phyloP scores from a whole-genome alignment of 257 asterid genomes.

The Capsicum rhomboideum region DNA sequence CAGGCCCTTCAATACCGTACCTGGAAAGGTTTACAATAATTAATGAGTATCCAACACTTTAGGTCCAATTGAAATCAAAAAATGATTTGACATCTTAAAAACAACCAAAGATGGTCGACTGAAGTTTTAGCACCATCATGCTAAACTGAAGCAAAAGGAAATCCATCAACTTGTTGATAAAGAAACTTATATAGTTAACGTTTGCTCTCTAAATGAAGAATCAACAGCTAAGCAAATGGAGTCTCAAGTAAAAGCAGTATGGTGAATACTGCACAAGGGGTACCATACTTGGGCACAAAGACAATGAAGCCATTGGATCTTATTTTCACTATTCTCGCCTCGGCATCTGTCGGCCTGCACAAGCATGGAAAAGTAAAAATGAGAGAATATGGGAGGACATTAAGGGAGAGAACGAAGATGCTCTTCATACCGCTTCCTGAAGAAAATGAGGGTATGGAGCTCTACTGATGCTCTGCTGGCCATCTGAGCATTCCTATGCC shows the following conservation, averaged over 20 bases:
- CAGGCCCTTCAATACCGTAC: conserved; percentile 96
- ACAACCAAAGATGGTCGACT: background rate
- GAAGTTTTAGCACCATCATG: background rate
- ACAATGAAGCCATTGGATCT: conserved; percentile 93
- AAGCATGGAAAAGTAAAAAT: background rate
- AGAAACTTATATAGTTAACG: background rate
- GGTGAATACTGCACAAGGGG: background rate
- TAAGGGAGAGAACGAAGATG: background rate
- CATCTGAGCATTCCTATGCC: conserved; percentile 98
- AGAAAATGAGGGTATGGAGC: conserved; percentile 88
- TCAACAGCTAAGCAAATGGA: background rate
- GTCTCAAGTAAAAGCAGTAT: background rate
- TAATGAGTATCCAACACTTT: background rate
- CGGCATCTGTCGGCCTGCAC: conserved; percentile 94
- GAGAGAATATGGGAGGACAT: conserved; percentile 2
- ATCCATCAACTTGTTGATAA: background rate
- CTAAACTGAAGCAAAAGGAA: background rate
- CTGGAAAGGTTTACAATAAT: conserved; percentile 23
- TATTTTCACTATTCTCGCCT: conserved; percentile 84
- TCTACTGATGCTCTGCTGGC: conserved; percentile 97
- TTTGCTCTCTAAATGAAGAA: background rate
- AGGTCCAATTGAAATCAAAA: background rate
- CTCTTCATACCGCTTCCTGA: conserved; percentile 61
- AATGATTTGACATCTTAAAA: background rate
- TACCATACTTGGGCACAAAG: conserved; percentile 79